Evolutionary conservation across 1,139 yeast species (phyloP).

Genomic region (Sugiyamaella pinicola): DNA sequence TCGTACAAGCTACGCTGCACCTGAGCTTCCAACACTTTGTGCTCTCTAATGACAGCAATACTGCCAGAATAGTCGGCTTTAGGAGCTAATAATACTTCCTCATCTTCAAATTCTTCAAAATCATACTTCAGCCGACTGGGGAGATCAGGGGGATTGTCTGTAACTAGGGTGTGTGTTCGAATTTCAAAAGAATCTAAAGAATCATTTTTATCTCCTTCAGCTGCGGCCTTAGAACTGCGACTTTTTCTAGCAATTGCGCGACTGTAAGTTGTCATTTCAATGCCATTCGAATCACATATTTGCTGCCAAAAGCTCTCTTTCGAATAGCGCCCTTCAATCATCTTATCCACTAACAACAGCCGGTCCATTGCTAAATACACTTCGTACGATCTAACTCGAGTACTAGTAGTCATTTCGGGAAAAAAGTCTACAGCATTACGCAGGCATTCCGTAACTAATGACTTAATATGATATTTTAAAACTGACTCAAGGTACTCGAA

Average conservation of each 20-base stretch:
- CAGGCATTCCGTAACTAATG: background rate
- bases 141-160: background rate
- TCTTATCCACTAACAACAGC: background rate
- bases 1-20: background rate
- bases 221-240: too few species aligned
- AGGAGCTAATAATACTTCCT: background rate
- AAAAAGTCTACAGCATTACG: conserved; percentile 10
- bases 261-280: background rate
- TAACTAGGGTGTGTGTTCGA: background rate
- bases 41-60: background rate
- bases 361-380: background rate
- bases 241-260: too few species aligned
- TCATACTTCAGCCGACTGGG: background rate
- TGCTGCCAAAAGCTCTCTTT: conserved; percentile 1
- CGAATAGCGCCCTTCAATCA: conserved; percentile 4
- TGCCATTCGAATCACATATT: background rate
- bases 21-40: background rate
- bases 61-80: background rate
- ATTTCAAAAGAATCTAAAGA: background rate
- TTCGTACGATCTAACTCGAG: background rate
- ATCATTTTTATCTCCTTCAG: background rate
- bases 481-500: conserved; percentile 4
- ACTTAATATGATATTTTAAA: background rate
- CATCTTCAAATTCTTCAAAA: background rate
- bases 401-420: background rate